phyloP scores from a whole-genome alignment of 805 yeast genomes.

The Kluyveromyces nonfermentans region DNA sequence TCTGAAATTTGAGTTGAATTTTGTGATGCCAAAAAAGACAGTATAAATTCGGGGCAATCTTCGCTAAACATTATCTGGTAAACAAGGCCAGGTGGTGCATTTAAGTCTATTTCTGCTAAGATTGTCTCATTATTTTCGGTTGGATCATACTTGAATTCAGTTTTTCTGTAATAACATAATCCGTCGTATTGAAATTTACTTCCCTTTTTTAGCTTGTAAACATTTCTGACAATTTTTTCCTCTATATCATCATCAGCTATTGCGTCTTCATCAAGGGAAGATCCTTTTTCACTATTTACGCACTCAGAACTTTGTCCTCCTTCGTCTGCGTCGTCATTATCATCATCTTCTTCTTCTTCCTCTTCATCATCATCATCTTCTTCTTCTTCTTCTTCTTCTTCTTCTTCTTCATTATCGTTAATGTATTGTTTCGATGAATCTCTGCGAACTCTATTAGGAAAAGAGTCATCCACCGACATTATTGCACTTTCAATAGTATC shows the following conservation, averaged over 20 bases:
- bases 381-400: conserved; percentile 12
- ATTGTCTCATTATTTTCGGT: conserved; percentile 41
- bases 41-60: conserved; percentile 35
- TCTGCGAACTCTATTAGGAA: conserved; percentile 3
- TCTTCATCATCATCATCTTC: conserved; percentile 9
- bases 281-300: conserved; percentile 15
- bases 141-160: conserved; percentile 39
- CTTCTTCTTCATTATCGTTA: conserved; percentile 9
- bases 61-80: conserved; percentile 64
- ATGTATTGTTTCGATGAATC: conserved; percentile 3
- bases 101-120: conserved; percentile 42
- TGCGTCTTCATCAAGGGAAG: conserved; percentile 18
- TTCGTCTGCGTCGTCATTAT: conserved; percentile 28
- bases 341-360: conserved; percentile 24
- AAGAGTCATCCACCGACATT: conserved; percentile 38
- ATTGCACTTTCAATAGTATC: conserved; percentile 28
- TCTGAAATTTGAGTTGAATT: conserved; percentile 31
- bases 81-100: conserved; percentile 72
- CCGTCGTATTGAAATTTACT: conserved; percentile 46
- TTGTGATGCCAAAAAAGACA: conserved; percentile 33
- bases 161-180: conserved; percentile 53
- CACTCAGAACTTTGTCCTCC: conserved; percentile 19
- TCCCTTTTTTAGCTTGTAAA: conserved; percentile 31
- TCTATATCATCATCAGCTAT: conserved; percentile 10
- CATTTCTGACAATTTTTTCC: conserved; percentile 8